phyloP scores from a whole-genome alignment of 1,284 basidiomycete genomes.

The Cutaneotrichosporon dermatis region DNA sequence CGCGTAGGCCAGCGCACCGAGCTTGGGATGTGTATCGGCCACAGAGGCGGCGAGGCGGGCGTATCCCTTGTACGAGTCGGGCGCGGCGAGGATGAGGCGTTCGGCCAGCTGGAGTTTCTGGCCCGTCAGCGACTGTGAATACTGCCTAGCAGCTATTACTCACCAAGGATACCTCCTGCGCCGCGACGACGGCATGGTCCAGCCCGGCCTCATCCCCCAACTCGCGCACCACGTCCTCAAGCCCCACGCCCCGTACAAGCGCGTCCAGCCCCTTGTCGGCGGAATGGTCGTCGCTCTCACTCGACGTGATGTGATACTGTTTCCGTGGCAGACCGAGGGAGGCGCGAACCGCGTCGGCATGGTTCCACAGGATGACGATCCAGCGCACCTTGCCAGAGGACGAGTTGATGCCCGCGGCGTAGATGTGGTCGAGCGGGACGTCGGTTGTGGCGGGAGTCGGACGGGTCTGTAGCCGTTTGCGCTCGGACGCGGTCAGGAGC shows the following conservation, averaged over 20 bases:
- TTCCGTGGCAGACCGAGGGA: constrained; percentile 54
- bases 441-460: background rate
- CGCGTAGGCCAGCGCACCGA: constrained; percentile 58
- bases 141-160: no score
- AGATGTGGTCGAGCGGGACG: constrained; percentile 5
- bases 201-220: constrained; percentile 46
- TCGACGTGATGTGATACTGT: constrained; percentile 58
- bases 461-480: background rate
- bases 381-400: constrained; percentile 47
- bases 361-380: constrained; percentile 58
- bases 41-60: constrained; percentile 53
- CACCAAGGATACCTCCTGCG: background rate
- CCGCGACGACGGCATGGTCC: constrained; percentile 37
- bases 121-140: no score
- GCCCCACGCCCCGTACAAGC: constrained; percentile 27
- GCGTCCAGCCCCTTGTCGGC: constrained; percentile 48
- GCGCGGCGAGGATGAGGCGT: constrained; percentile 41
- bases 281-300: constrained; percentile 50
- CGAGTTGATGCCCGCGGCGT: background rate
- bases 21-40: constrained; percentile 48
- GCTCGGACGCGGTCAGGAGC: background rate
- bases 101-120: constrained; percentile 32
- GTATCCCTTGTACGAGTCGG: constrained; percentile 53
- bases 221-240: constrained; percentile 42
- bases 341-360: constrained; percentile 55